Percentiles rank a stretch among this genome's conserved stretches.
Evolutionary conservation across 768 basidiomycete genomes (phyloP).

Genomic region (Boletus reticuloceps): DNA sequence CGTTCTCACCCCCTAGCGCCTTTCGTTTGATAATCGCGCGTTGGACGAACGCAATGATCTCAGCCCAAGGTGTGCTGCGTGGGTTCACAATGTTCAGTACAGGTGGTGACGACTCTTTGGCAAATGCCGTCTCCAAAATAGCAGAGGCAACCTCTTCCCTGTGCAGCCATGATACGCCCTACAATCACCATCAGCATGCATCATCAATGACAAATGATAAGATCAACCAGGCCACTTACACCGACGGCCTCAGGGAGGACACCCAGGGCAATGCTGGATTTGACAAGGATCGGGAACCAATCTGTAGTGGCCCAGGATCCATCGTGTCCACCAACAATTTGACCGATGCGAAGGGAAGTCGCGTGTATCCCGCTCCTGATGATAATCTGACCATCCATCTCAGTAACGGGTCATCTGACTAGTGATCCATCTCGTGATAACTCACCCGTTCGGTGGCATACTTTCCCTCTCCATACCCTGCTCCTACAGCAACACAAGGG

Average conservation of each 20-base stretch:
- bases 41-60: constrained; percentile 27
- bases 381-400: constrained; percentile 21
- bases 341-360: constrained; percentile 32
- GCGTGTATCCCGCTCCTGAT: constrained; percentile 24
- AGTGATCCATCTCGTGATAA: neutral
- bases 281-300: constrained; percentile 45
- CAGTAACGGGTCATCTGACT: neutral
- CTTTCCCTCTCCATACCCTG: constrained; percentile 38
- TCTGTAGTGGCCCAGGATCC: constrained; percentile 46
- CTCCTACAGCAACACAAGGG: constrained; percentile 26
- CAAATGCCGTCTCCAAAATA: constrained; percentile 30
- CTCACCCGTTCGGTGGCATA: constrained; percentile 37
- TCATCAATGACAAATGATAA: neutral
- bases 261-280: constrained; percentile 29
- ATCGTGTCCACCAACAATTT: constrained; percentile 35
- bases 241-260: constrained; percentile 27
- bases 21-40: constrained; percentile 13
- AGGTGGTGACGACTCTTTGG: constrained; percentile 11
- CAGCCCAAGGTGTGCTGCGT: constrained; percentile 30
- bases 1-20: neutral
- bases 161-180: constrained; percentile 41
- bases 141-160: constrained; percentile 36
- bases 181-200: neutral
- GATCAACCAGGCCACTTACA: constrained; percentile 24
- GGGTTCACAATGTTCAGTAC: constrained; percentile 41